These are phyloP conservation scores for Tuctoria greenei DNA, from an alignment of 176 grass and related monocot species.

Conservation along the genomic window DNA sequence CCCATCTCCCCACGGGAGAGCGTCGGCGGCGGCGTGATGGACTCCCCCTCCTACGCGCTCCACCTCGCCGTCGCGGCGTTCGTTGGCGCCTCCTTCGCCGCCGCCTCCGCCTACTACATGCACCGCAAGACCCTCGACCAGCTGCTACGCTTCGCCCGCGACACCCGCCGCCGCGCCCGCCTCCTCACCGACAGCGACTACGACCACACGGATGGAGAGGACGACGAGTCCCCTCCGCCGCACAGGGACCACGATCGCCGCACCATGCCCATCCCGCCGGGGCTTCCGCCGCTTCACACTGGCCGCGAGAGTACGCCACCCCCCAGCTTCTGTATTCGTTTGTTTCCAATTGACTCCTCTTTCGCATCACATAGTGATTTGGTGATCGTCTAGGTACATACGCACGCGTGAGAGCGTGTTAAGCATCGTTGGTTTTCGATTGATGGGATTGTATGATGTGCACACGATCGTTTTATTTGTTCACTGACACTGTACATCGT, in stretches of 20 bases:
- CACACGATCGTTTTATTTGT: neutral
- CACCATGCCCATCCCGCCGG: conserved; percentile 57
- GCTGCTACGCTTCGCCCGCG: conserved; percentile 73
- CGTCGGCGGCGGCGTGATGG: conserved; percentile 51
- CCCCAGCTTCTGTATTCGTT: neutral
- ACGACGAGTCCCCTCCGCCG: conserved; percentile 15
- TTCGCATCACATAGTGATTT: neutral
- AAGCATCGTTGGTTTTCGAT: neutral
- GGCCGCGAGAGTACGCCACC: conserved; percentile 50
- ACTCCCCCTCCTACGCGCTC: conserved; percentile 60
- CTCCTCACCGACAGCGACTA: conserved; percentile 21
- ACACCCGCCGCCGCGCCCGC: conserved; percentile 41
- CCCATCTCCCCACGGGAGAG: neutral
- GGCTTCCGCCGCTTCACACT: conserved; percentile 73
- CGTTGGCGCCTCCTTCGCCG: conserved; percentile 84
- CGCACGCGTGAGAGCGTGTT: neutral
- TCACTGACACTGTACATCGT: neutral
- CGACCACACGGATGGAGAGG: conserved; percentile 8
- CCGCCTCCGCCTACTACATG: conserved; percentile 89
- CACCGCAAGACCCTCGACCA: conserved; percentile 79
- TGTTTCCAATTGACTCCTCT: neutral
- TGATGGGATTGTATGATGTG: neutral
- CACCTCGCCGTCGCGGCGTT: conserved; percentile 84
- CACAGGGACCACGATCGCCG: conserved; percentile 45
- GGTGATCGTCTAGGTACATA: neutral